Evolutionary conservation across 441 rosid genomes (phyloP).

Genomic region (Geranium incanum): DNA sequence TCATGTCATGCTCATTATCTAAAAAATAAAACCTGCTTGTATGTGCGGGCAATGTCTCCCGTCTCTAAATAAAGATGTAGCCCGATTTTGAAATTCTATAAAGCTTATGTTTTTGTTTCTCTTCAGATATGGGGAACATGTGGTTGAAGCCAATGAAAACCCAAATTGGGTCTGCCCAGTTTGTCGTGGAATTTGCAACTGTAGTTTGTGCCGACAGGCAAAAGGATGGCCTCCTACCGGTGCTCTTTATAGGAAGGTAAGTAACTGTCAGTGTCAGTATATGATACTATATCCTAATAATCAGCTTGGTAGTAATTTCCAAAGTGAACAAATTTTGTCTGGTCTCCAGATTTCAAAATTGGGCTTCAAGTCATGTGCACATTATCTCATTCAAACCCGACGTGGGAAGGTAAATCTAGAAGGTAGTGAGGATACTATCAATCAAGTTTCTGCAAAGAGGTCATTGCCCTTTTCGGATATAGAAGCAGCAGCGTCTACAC

Average conservation of each 20-base stretch:
- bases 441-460: conserved; percentile 56
- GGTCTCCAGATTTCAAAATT: conserved; percentile 43
- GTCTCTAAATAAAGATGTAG: no score
- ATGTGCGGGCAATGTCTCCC: no score
- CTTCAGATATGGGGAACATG: conserved; percentile 82
- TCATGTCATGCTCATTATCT: no score
- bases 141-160: conserved; percentile 72
- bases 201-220: conserved; percentile 71
- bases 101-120: not conserved
- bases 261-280: conserved; percentile 25
- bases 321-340: conserved; percentile 11
- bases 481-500: conserved; percentile 20
- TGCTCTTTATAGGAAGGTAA: conserved; percentile 56
- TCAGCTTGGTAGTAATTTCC: not conserved
- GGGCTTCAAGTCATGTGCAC: conserved; percentile 91
- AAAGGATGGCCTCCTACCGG: conserved; percentile 92
- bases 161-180: conserved; percentile 75
- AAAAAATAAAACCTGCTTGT: no score
- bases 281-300: not conserved
- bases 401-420: conserved; percentile 25
- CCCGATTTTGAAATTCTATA: no score
- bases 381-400: conserved; percentile 65
- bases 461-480: conserved; percentile 48
- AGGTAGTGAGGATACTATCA: conserved; percentile 22
- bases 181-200: conserved; percentile 88